These are phyloP conservation scores for Botrytis porri DNA, from an alignment of 2,329 filamentous ascomycete species.

Conservation along the genomic window DNA sequence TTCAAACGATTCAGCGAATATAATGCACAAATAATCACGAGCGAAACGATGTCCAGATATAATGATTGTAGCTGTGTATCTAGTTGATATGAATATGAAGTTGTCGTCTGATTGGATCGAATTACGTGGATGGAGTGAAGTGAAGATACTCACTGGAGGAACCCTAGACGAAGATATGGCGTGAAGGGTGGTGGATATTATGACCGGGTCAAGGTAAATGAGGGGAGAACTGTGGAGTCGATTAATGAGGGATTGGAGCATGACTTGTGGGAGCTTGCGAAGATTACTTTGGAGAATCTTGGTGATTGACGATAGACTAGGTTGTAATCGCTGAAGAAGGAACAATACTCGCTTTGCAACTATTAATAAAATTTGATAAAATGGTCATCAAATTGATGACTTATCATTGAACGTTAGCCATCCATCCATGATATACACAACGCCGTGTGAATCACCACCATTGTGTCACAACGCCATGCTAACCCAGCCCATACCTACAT, in stretches of 20 bases:
- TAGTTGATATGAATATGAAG: neutral
- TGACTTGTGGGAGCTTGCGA: neutral
- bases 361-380: neutral
- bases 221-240: neutral
- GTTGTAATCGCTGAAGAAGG: neutral
- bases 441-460: neutral
- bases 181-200: neutral
- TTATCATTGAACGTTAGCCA: neutral
- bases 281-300: neutral
- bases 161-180: neutral
- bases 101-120: neutral
- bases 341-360: neutral
- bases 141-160: neutral
- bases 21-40: neutral
- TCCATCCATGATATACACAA: neutral
- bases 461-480: slow-evolving; percentile 6
- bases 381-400: neutral
- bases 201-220: neutral
- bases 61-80: neutral
- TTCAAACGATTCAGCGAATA: neutral
- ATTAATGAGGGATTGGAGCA: neutral
- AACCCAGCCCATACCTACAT: neutral
- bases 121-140: neutral
- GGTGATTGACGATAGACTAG: neutral
- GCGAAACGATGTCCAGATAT: neutral